Conservation (phyloP, 2,329 filamentous ascomycete genomes). For the Paracorniculantispora psalliotae region DNA sequence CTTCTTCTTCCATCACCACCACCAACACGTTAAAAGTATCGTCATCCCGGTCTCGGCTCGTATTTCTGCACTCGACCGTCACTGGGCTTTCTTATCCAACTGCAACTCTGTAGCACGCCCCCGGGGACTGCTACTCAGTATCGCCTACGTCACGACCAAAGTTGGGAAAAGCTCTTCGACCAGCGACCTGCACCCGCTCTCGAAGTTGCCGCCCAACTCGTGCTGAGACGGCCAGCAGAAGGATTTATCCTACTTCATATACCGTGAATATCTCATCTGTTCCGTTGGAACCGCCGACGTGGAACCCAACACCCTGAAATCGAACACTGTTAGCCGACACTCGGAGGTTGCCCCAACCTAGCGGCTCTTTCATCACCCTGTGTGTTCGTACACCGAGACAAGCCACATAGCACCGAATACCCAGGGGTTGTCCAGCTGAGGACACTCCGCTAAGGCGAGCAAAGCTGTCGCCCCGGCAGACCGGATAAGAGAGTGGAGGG, state of each 20-base stretch:
- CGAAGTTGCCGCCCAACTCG: conserved; percentile 21
- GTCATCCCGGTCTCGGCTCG: conserved; percentile 5
- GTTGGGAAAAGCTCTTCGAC: conserved; percentile 29
- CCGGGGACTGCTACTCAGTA: conserved; percentile 14
- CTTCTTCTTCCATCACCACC: conserved; percentile 19
- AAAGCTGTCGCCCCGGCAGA: conserved; percentile 38
- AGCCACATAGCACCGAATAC: neutral
- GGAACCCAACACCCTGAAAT: neutral
- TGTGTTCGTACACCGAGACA: conserved; percentile 1
- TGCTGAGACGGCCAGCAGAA: neutral
- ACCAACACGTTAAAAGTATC: conserved; percentile 7
- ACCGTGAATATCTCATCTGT: neutral
- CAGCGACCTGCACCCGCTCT: conserved; percentile 39
- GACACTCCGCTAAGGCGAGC: conserved; percentile 28
- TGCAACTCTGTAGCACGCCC: neutral
- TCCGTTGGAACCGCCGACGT: neutral
- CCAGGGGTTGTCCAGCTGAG: conserved; percentile 28
- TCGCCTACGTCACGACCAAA: conserved; percentile 14
- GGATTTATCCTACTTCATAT: neutral
- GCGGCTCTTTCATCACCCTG: neutral
- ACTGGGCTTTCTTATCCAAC: conserved; percentile 10
- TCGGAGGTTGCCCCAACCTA: neutral
- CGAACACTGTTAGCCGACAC: neutral
- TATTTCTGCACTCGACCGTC: conserved; percentile 8
- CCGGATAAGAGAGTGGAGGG: conserved; percentile 51